Conservation (phyloP, 345 rosid species). For the Syzygium oleosum region DNA sequence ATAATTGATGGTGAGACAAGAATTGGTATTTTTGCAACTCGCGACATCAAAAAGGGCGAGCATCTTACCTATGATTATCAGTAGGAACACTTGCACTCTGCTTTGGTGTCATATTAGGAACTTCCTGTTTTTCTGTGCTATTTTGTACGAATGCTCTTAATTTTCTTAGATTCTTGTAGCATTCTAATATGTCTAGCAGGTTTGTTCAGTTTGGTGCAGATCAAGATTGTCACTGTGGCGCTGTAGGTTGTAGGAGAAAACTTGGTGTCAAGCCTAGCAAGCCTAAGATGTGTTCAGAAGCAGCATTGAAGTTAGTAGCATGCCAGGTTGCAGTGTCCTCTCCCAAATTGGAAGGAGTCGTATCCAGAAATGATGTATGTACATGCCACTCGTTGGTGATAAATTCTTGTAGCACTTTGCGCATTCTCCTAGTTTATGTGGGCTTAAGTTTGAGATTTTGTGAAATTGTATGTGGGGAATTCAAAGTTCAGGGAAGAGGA, state of each 20-base stretch:
- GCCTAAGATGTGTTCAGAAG: conserved; percentile 52
- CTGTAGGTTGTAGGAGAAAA: conserved; percentile 56
- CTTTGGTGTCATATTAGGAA: background rate
- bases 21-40: conserved; percentile 81
- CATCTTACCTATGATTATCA: conserved; percentile 91
- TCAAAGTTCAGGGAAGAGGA: background rate
- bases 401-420: background rate
- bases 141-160: background rate
- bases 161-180: conserved; percentile 3
- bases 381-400: background rate
- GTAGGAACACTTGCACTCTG: conserved; percentile 35
- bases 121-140: background rate
- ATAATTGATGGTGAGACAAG: conserved; percentile 97
- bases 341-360: conserved; percentile 42
- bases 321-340: conserved; percentile 55
- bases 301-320: conserved; percentile 53
- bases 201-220: conserved; percentile 99
- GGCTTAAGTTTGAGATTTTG: background rate
- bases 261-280: conserved; percentile 73
- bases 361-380: conserved; percentile 36
- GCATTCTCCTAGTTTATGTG: background rate
- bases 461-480: background rate
- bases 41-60: conserved; percentile 76
- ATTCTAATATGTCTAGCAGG: conserved; percentile 64
- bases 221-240: conserved; percentile 93